Base-by-base conservation (phyloP, 306 rosid species). In the Elaeagnus macrophylla region DNA sequence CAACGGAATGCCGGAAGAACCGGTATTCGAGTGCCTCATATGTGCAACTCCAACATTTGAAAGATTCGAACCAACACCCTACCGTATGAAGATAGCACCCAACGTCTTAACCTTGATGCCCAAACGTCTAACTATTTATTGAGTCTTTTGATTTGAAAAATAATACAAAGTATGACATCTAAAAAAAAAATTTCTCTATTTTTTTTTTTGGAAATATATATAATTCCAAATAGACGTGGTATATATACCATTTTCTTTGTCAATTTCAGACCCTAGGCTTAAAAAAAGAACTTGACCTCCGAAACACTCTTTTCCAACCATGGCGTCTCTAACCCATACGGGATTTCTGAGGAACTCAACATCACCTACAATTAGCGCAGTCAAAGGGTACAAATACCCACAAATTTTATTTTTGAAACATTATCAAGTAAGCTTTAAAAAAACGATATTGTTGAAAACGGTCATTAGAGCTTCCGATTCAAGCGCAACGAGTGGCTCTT, bases 391-490 rank as follows among this genome's bases (percentile, higher is more conserved):
- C 18, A 77, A 39, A 40, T 59, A 49, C 42, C 53, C 77, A 9
- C 38, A 47, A 38, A 51, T 35, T 32, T 10, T 36, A 7, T 48
- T 6, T 47, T 19, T 6, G 1, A 67, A 72, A 15, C 68, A 44
- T 1, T 40, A 10, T 64, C 18, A 32, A 11, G 2, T 44, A 15
- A 12, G 61, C 60, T 10, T 38, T 37, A 62, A 57, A 6, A 53
- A 12, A 17, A 62, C 65, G 53, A 43, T 53, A 56, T 42, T 51
- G 38, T 12, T 48, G 13, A 44, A 45, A 74, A 58, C 67, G 14
- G 52, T 69, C 39, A 63, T 67, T 48, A 68, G 54, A 9, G 68
- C 73, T 41, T 74, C 95, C 16, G 32, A 77, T 76, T 42, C 76
- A 32, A 48, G 75, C 45, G 48, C 80, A 10, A 52, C 72, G 55